These are phyloP conservation scores for Danielozyma ontarioensis DNA, from an alignment of 805 yeast genomes.

Conservation along the genomic window DNA sequence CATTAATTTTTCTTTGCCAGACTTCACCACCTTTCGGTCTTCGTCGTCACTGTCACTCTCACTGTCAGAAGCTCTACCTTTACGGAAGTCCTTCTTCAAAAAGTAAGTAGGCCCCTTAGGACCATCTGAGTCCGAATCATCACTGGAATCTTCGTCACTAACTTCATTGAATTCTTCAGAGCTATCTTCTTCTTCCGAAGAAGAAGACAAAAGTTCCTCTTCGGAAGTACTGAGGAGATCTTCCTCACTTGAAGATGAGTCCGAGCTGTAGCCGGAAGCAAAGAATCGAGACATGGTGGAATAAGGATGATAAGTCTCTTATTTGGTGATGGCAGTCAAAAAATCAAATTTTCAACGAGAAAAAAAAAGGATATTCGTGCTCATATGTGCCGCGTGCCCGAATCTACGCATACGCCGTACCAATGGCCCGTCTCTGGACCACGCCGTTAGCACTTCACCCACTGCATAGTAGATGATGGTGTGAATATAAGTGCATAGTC, in stretches of 20 bases:
- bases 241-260: conserved; percentile 49
- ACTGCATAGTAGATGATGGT: too few relatives aligned
- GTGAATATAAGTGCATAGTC: too few relatives aligned
- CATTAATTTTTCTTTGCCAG: conserved; percentile 86
- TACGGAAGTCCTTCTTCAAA: conserved; percentile 45
- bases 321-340: not conserved
- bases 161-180: conserved; percentile 17
- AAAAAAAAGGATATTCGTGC: not conserved
- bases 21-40: conserved; percentile 80
- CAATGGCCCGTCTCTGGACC: too few relatives aligned
- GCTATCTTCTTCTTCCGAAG: conserved; percentile 34
- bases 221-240: conserved; percentile 50
- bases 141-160: conserved; percentile 26
- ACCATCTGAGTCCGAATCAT: conserved; percentile 25
- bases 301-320: too few relatives aligned
- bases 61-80: conserved; percentile 31
- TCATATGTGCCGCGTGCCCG: too few relatives aligned
- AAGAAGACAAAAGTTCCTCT: conserved; percentile 52
- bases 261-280: conserved; percentile 55
- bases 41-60: conserved; percentile 57
- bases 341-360: not conserved
- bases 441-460: too few relatives aligned
- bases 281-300: conserved; percentile 91
- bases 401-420: too few relatives aligned
- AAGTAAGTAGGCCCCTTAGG: conserved; percentile 52